These are phyloP conservation scores for Francoa sonchifolia DNA, from an alignment of 441 rosid genomes.

Conservation along the genomic window DNA sequence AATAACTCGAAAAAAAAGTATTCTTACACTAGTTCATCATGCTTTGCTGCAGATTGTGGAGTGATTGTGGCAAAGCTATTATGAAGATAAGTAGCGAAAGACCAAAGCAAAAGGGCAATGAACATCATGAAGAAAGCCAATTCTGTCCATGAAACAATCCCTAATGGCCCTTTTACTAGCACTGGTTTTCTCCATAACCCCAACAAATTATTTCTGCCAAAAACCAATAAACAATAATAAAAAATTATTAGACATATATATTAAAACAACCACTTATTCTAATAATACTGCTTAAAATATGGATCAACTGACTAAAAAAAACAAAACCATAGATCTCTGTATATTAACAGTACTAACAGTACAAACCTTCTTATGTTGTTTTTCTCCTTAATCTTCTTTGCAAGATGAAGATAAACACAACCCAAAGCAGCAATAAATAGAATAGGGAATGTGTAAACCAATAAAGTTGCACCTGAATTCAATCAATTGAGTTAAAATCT, in stretches of 20 bases:
- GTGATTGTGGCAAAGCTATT: constrained; percentile 21
- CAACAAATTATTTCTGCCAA: constrained; percentile 7
- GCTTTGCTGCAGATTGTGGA: constrained; percentile 13
- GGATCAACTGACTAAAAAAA: not conserved
- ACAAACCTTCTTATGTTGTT: not conserved
- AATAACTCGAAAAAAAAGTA: too few relatives aligned
- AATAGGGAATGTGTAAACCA: constrained; percentile 45
- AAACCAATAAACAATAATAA: too few relatives aligned
- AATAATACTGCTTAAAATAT: not conserved
- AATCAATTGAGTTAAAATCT: not conserved
- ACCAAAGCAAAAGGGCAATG: constrained; percentile 44
- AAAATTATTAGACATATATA: too few relatives aligned
- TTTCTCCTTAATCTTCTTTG: constrained; percentile 10
- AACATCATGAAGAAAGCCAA: constrained; percentile 39
- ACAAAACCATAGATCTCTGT: too few relatives aligned
- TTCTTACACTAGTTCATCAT: constrained; percentile 27
- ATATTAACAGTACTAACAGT: too few relatives aligned
- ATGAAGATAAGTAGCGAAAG: constrained; percentile 23
- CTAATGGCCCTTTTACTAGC: constrained; percentile 52
- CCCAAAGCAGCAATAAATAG: constrained; percentile 36
- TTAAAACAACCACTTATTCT: too few relatives aligned
- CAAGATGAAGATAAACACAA: constrained; percentile 39
- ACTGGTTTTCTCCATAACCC: constrained; percentile 32
- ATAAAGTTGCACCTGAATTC: constrained; percentile 26
- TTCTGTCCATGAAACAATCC: constrained; percentile 48